Conservation (phyloP, 495 filamentous ascomycete genomes). For the Penicillium waksmanii region DNA sequence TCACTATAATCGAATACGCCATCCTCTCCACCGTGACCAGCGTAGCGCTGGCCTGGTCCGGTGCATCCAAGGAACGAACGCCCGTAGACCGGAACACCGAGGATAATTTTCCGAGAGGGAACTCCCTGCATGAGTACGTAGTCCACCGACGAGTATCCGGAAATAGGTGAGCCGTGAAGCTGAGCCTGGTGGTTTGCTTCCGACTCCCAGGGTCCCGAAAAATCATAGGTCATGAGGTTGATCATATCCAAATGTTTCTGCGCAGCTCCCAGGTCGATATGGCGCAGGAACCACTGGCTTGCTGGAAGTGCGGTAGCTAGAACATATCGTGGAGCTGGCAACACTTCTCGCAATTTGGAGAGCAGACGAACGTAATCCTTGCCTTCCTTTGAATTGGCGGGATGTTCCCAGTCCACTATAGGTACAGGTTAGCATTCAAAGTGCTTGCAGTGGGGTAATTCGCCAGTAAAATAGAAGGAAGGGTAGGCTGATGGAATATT, state of each 20-base stretch:
- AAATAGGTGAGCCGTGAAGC: conserved; percentile 68
- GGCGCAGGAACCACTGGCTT: conserved; percentile 69
- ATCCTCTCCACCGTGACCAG: conserved; percentile 71
- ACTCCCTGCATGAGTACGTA: conserved; percentile 71
- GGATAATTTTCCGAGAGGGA: conserved; percentile 71
- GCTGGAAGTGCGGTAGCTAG: conserved; percentile 85
- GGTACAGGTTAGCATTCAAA: conserved; percentile 1
- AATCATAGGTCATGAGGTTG: conserved; percentile 88
- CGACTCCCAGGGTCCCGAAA: conserved; percentile 76
- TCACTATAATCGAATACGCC: conserved; percentile 82
- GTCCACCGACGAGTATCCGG: conserved; percentile 66
- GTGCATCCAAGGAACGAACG: conserved; percentile 74
- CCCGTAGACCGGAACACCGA: conserved; percentile 82
- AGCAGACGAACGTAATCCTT: conserved; percentile 74
- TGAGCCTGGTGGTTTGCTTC: conserved; percentile 79
- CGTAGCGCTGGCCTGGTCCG: conserved; percentile 65
- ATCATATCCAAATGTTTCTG: conserved; percentile 73
- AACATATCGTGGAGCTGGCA: conserved; percentile 75
- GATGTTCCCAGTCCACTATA: conserved; percentile 91
- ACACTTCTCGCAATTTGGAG: conserved; percentile 64
- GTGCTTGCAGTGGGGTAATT: background rate
- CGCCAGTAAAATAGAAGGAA: background rate
- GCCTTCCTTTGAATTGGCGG: conserved; percentile 68
- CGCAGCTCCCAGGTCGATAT: conserved; percentile 72
- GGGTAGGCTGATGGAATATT: background rate